Evolutionary conservation across 176 grass and related monocot genomes (phyloP).

Genomic region (Guadua angustifolia): DNA sequence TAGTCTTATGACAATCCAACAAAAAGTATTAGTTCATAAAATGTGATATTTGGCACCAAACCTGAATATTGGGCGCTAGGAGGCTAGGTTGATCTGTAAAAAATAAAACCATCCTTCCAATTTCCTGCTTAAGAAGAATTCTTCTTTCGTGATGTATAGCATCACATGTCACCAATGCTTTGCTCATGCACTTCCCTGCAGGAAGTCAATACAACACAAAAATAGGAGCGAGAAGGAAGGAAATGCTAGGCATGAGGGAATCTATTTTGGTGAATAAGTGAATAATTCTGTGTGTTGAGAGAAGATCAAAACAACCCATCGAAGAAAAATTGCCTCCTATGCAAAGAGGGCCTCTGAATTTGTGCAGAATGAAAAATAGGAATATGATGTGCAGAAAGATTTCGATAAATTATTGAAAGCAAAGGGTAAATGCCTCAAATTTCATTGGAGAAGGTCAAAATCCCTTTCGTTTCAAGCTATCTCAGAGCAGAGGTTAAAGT

Average conservation of each 20-base stretch:
- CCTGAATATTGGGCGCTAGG: slow-evolving; percentile 96
- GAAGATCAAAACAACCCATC: slow-evolving; percentile 24
- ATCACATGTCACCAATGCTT: slow-evolving; percentile 74
- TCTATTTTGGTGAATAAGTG: not conserved
- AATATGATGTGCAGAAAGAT: not conserved
- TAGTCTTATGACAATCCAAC: slow-evolving; percentile 19
- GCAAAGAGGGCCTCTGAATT: not conserved
- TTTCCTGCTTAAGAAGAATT: slow-evolving; percentile 96
- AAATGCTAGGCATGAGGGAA: slow-evolving; percentile 7
- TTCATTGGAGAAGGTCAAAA: slow-evolving; percentile 27
- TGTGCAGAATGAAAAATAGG: not conserved
- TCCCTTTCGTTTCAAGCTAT: slow-evolving; percentile 39
- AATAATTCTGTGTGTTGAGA: not conserved
- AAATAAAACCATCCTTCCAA: slow-evolving; percentile 98
- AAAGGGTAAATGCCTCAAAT: slow-evolving; percentile 14
- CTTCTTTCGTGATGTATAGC: slow-evolving; percentile 90
- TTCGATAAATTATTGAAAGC: no score
- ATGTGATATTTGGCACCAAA: slow-evolving; percentile 45
- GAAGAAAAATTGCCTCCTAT: not conserved
- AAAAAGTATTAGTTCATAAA: slow-evolving; percentile 14
- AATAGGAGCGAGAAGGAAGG: not conserved
- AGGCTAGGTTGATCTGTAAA: slow-evolving; percentile 99
- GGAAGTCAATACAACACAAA: slow-evolving; percentile 24
- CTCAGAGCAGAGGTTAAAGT: slow-evolving; percentile 21
- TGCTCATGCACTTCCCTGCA: slow-evolving; percentile 96